phyloP scores from a whole-genome alignment of 2,329 filamentous ascomycete species.

The Arthrinium puccinioides region DNA sequence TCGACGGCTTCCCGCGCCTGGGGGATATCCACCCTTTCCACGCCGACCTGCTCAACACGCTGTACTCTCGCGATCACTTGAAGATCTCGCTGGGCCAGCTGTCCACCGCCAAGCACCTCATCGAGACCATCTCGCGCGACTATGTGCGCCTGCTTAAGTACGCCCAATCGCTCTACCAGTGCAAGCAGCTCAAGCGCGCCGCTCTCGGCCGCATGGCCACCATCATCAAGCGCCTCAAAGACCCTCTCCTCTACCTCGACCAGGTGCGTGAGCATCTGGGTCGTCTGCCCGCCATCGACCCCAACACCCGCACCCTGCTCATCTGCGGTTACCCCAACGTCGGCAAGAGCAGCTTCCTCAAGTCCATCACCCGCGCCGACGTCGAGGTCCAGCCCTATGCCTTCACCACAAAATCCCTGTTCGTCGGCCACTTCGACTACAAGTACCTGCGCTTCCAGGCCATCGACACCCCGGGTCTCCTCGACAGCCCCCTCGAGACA shows the following conservation, averaged over 20 bases:
- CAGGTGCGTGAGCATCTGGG: slow-evolving; percentile 95
- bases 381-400: slow-evolving; percentile 97
- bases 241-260: slow-evolving; percentile 90
- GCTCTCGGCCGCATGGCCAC: slow-evolving; percentile 97
- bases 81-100: slow-evolving; percentile 93
- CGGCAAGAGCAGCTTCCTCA: slow-evolving; percentile 93
- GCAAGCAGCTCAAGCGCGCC: slow-evolving; percentile 96
- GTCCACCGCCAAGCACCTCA: slow-evolving; percentile 90
- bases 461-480: slow-evolving; percentile 96
- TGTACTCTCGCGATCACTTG: slow-evolving; percentile 90
- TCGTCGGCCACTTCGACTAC: slow-evolving; percentile 97
- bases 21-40: slow-evolving; percentile 95
- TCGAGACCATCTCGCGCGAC: slow-evolving; percentile 92
- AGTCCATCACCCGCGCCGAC: slow-evolving; percentile 86
- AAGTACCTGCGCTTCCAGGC: slow-evolving; percentile 77
- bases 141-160: slow-evolving; percentile 97
- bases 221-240: slow-evolving; percentile 88
- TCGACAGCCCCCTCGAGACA: slow-evolving; percentile 95
- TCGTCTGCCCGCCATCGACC: slow-evolving; percentile 96
- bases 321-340: slow-evolving; percentile 98
- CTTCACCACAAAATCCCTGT: slow-evolving; percentile 96
- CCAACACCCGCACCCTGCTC: slow-evolving; percentile 89
- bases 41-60: slow-evolving; percentile 74
- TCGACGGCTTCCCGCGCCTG: slow-evolving; percentile 87
- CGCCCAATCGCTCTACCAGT: slow-evolving; percentile 93